These are phyloP conservation scores for Aspergillus nomiae DNA, from an alignment of 2,329 filamentous ascomycete genomes.

Conservation along the genomic window DNA sequence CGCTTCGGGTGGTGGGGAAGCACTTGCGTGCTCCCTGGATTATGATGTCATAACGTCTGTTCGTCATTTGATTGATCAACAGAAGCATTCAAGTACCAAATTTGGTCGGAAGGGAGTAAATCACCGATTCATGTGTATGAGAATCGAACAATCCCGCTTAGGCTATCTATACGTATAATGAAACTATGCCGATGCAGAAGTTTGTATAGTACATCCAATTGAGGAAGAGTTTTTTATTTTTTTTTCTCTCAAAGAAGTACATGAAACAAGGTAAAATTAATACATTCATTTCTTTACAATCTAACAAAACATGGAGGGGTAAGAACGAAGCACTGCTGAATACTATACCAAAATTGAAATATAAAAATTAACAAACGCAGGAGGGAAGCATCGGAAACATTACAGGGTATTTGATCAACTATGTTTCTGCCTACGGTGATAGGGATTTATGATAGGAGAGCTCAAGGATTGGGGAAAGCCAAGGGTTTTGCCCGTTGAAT, in stretches of 20 bases:
- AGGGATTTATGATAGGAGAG: not conserved
- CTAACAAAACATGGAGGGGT: not conserved
- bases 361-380: not conserved
- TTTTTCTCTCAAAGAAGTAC: not conserved
- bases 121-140: not conserved
- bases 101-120: not conserved
- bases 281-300: not conserved
- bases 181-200: not conserved
- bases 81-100: not conserved
- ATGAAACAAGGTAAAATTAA: not conserved
- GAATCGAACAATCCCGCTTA: not conserved
- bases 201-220: not conserved
- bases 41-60: constrained; percentile 25
- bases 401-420: not conserved
- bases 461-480: not conserved
- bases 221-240: not conserved
- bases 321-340: not conserved
- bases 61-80: constrained; percentile 2
- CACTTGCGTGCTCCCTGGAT: constrained; percentile 15
- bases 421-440: not conserved
- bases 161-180: not conserved
- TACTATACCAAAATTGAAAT: not conserved
- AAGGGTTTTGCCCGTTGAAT: not conserved
- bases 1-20: constrained; percentile 11
- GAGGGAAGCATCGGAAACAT: not conserved